Conservation (phyloP, 306 rosid genomes). For the Cucurbita pepo region DNA sequence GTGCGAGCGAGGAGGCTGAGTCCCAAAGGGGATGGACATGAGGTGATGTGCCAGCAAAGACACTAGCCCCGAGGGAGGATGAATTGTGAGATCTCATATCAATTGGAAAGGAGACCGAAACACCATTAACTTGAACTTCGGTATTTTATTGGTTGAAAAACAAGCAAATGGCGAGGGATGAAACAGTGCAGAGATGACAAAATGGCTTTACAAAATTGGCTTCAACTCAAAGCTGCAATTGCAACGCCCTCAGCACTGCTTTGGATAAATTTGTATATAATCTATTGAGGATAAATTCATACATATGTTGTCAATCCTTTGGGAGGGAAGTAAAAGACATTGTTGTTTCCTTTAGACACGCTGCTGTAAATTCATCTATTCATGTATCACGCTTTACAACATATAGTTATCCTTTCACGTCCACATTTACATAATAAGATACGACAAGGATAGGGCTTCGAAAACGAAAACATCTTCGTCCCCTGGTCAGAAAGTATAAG, state of each 20-base stretch:
- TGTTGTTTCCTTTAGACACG: background rate
- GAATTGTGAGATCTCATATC: too few species aligned
- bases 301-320: background rate
- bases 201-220: slow-evolving; percentile 22
- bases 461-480: background rate
- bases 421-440: slow-evolving; percentile 37
- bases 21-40: too few species aligned
- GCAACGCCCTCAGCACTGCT: background rate
- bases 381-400: slow-evolving; percentile 41
- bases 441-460: slow-evolving; percentile 7
- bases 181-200: slow-evolving; percentile 25
- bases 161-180: background rate
- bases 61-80: too few species aligned
- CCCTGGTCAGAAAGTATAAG: background rate
- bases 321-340: background rate
- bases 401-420: slow-evolving; percentile 24
- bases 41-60: too few species aligned
- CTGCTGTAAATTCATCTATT: slow-evolving; percentile 36
- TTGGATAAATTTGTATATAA: background rate
- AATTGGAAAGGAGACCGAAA: too few species aligned
- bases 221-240: background rate
- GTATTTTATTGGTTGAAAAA: slow-evolving; percentile 11
- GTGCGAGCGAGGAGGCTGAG: too few species aligned
- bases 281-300: background rate
- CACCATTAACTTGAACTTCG: background rate